Evolutionary conservation across 1,284 basidiomycete species (phyloP), one percentile per base, ranked within the genome.

Genomic region (Ustilago curta): DNA sequence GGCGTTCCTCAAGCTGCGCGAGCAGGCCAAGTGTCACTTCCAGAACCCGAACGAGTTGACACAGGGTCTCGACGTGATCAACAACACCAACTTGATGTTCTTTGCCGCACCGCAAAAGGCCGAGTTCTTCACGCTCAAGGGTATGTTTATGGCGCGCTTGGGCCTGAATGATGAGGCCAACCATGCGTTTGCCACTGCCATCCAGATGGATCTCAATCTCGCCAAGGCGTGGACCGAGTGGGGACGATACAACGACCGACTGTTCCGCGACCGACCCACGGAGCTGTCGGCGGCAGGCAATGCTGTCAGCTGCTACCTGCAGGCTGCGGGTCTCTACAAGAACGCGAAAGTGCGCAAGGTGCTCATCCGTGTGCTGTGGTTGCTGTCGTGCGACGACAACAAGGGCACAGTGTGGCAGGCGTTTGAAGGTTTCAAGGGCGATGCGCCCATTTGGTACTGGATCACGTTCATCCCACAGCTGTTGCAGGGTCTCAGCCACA

Each of bases 141-240:
- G 94, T 54, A 97, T 99, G 94, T 99, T 99, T 87, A 92, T 97
- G 79, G 93, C 94, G 50, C 91, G 92, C 67, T 90, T 95, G 51
- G 91, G 90, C 21, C 90, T 94, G 49, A 90, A 91, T 73, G 94
- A 97, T 16, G 96, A 99, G 23, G 95, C 97, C 37, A 95, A 93
- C 77, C 88, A 90, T 59, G 93, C 95, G 27, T 99, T 99, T 85
- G 80, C 82, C 2, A 83, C 81, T 2, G 83, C 83, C 7, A 93
- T 99, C 40, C 94, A 97, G 85, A 91, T 97, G 86, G 97, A 99
- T 84, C 92, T 97, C 90, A 89, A 88, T 65, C 91, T 97, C 83
- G 91, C 96, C 0, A 99, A 98, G 86, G 94, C 95, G 3, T 99
- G 97, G 97, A 94, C 94, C 8, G 95, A 98, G 83, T 99, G 96